These are phyloP conservation scores for Epicoccum nigrum DNA, from an alignment of 2,329 filamentous ascomycete species.

Conservation along the genomic window DNA sequence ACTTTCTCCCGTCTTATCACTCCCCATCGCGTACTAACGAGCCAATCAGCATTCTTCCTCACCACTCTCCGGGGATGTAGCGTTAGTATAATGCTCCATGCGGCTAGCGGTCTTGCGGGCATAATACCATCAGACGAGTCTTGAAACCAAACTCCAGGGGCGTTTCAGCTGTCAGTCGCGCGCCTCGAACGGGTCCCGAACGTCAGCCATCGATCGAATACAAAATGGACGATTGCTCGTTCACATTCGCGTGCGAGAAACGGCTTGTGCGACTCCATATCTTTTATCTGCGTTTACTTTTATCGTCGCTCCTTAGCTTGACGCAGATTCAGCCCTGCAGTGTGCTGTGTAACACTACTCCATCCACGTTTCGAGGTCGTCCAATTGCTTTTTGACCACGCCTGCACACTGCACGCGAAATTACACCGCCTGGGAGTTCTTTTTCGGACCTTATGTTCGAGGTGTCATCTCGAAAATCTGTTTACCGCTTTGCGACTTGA, in stretches of 20 bases:
- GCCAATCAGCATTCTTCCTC: constrained; percentile 4
- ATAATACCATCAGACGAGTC: constrained; percentile 12
- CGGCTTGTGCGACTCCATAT: constrained; percentile 10
- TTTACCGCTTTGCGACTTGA: neutral
- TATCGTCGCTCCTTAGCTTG: constrained; percentile 11
- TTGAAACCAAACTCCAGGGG: constrained; percentile 12
- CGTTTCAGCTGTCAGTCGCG: constrained; percentile 19
- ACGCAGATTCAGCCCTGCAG: constrained; percentile 6
- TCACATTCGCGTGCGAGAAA: neutral
- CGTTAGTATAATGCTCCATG: constrained; percentile 7
- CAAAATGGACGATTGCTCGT: constrained; percentile 13
- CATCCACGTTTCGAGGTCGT: constrained; percentile 1
- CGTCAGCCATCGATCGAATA: constrained; percentile 12
- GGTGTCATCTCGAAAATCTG: neutral
- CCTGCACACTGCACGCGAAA: constrained; percentile 17
- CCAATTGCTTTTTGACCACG: constrained; percentile 14
- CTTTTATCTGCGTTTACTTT: constrained; percentile 1
- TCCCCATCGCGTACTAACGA: neutral
- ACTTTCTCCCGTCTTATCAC: constrained; percentile 6
- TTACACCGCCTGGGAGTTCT: constrained; percentile 7
- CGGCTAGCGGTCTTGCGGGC: constrained; percentile 5
- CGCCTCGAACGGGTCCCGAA: constrained; percentile 17
- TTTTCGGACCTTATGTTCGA: neutral
- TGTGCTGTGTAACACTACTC: constrained; percentile 13
- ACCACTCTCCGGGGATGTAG: constrained; percentile 1